Evolutionary conservation across 352 stramenopile genomes (phyloP).

Genomic region (Nothophytophthora sp.): DNA sequence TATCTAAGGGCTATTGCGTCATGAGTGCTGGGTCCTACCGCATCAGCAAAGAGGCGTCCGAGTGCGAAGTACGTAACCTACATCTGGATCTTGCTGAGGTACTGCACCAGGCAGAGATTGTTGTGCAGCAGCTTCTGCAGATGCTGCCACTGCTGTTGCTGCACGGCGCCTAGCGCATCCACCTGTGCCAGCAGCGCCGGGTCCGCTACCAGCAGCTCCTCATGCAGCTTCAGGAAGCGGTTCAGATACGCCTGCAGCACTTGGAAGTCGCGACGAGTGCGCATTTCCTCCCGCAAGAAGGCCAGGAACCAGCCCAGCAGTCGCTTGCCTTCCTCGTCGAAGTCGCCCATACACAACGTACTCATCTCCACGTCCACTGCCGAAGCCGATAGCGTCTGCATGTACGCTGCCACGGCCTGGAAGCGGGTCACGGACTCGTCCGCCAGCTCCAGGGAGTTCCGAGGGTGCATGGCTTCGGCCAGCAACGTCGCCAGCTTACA

Average conservation of each 20-base stretch:
- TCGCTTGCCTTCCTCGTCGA: slow-evolving; percentile 73
- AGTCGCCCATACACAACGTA: slow-evolving; percentile 83
- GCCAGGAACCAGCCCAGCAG: slow-evolving; percentile 63
- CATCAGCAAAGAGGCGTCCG: too few relatives aligned
- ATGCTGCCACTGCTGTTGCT: slow-evolving; percentile 82
- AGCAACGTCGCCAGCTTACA: slow-evolving; percentile 74
- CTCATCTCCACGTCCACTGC: slow-evolving; percentile 82
- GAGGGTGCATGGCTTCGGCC: slow-evolving; percentile 27
- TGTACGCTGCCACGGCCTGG: slow-evolving; percentile 49
- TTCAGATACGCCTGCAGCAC: slow-evolving; percentile 86
- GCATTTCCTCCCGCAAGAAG: slow-evolving; percentile 71
- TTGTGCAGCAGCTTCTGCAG: slow-evolving; percentile 83
- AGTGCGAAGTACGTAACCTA: too few relatives aligned
- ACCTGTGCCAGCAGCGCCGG: slow-evolving; percentile 53
- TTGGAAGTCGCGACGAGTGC: slow-evolving; percentile 68
- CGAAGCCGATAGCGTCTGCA: slow-evolving; percentile 76
- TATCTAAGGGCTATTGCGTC: too few relatives aligned
- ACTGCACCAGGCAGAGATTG: slow-evolving; percentile 87
- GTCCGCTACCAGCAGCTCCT: slow-evolving; percentile 69
- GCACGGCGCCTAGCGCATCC: slow-evolving; percentile 50
- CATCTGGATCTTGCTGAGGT: slow-evolving; percentile 90
- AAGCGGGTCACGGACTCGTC: slow-evolving; percentile 31
- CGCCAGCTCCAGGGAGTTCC: slow-evolving; percentile 7
- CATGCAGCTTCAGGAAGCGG: slow-evolving; percentile 85
- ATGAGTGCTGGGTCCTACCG: too few relatives aligned